Evolutionary conservation across 192 early-diverging fungal species (phyloP), one percentile per base, ranked within the genome.

Genomic region (Gigaspora rosea): DNA sequence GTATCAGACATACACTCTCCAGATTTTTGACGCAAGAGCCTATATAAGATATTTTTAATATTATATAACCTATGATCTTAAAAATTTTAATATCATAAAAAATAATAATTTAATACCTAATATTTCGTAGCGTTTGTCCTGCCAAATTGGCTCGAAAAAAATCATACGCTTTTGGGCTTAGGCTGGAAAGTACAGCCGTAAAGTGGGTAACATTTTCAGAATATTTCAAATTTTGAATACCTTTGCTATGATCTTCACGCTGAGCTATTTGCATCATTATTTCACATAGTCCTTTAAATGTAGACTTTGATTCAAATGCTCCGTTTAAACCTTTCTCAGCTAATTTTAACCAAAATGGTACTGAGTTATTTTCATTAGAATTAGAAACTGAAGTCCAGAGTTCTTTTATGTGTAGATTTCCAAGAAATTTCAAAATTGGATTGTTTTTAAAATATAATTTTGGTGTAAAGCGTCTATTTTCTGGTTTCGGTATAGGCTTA

Each of bases 201-300:
- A 65, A 65, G 10, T 46, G 15, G 32, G 63, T 41, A 65, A 41
- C 32, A 41, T 65, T 16, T 65, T 65, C 63, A 65, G 16, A 35
- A 65, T 65, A 65, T 41, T 65, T 15, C 9, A 65, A 35, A 65
- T 65, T 65, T 65, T 65, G 36, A 1, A 35, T 41, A 0, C 36
- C 35, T 65, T 41, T 65, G 32, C 32, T 61, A 61, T 61, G 20
- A 61, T 61, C 8, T 59, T 61, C 32, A 41, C 15, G 3, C 9
- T 35, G 16, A 8, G 15, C 13, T 35, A 15, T 16, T 46, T 65
- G 9, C 22, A 65, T 16, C 15, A 65, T 65, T 41, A 65, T 33
- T 65, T 65, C 15, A 65, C 63, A 65, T 35, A 46, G 63, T 41
- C 36, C 36, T 41, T 8, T 41, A 65, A 65, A 65, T 65, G 16